Percentiles rank a stretch among this genome's conserved stretches.
These are phyloP conservation scores for Myochromella boudieri DNA, from an alignment of 768 basidiomycete species.

Conservation along the genomic window DNA sequence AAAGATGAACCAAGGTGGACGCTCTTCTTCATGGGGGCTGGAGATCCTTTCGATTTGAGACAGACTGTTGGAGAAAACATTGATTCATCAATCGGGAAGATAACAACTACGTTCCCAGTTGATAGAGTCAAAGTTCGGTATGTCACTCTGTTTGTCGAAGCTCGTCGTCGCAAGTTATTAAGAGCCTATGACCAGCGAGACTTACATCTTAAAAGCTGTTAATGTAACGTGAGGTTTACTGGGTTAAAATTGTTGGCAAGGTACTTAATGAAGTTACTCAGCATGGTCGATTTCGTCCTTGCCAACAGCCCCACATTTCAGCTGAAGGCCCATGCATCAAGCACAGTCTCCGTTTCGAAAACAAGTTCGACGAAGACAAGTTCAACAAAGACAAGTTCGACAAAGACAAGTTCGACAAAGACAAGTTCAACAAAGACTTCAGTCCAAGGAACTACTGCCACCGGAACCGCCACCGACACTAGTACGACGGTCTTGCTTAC, in stretches of 20 bases:
- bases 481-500: too few relatives aligned
- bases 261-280: not conserved
- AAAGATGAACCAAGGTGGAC: constrained; percentile 10
- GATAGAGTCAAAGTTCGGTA: constrained; percentile 11
- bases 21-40: constrained; percentile 6
- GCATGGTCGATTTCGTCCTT: not conserved
- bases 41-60: constrained; percentile 7
- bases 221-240: constrained; percentile 10
- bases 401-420: too few relatives aligned
- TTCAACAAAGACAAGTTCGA: too few relatives aligned
- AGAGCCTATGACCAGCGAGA: constrained; percentile 5
- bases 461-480: too few relatives aligned
- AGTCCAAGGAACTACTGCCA: too few relatives aligned
- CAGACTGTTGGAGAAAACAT: constrained; percentile 8
- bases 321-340: too few relatives aligned
- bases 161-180: constrained; percentile 13
- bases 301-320: not conserved
- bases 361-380: too few relatives aligned
- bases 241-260: not conserved
- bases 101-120: constrained; percentile 11
- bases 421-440: too few relatives aligned
- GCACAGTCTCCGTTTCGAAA: too few relatives aligned
- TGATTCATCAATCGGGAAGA: constrained; percentile 3
- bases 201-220: constrained; percentile 8
- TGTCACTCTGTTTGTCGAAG: too few relatives aligned